Evolutionary conservation across 331 rosid species (phyloP).

Genomic region (Phaseolus coccineus): DNA sequence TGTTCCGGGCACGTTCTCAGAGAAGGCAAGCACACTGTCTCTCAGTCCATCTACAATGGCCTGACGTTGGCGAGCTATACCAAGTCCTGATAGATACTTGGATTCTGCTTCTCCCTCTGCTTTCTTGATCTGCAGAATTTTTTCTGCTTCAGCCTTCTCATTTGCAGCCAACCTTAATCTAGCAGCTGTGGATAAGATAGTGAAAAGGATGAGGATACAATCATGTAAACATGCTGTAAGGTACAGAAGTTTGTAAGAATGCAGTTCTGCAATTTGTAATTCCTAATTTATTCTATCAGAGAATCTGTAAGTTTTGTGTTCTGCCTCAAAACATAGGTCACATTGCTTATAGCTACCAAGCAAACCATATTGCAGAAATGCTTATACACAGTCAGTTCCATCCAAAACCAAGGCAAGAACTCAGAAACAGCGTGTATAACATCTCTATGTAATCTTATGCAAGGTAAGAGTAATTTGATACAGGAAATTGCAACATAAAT

Average conservation of each 20-base stretch:
- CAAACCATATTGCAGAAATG: constrained; percentile 23
- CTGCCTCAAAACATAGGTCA: background rate
- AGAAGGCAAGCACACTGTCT: constrained; percentile 78
- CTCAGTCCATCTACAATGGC: constrained; percentile 85
- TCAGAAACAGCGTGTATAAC: constrained; percentile 1
- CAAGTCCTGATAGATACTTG: constrained; percentile 83
- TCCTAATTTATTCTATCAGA: background rate
- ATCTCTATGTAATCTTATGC: background rate
- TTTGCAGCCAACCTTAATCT: constrained; percentile 86
- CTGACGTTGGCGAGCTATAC: constrained; percentile 88
- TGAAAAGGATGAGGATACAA: background rate
- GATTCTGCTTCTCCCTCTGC: constrained; percentile 92
- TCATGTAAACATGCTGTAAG: background rate
- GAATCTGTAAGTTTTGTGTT: background rate
- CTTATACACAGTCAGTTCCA: background rate
- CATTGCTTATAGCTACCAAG: background rate
- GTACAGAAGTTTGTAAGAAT: background rate
- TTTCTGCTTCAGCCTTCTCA: constrained; percentile 89
- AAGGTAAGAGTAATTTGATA: constrained; percentile 1
- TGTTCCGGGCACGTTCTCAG: constrained; percentile 81
- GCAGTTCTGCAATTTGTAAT: background rate
- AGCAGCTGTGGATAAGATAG: constrained; percentile 62
- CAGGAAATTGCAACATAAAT: background rate
- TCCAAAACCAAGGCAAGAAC: constrained; percentile 13
- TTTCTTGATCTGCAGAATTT: constrained; percentile 78